These are phyloP conservation scores for Leptographium wingfieldii DNA, from an alignment of 2,329 filamentous ascomycete species.

Conservation along the genomic window DNA sequence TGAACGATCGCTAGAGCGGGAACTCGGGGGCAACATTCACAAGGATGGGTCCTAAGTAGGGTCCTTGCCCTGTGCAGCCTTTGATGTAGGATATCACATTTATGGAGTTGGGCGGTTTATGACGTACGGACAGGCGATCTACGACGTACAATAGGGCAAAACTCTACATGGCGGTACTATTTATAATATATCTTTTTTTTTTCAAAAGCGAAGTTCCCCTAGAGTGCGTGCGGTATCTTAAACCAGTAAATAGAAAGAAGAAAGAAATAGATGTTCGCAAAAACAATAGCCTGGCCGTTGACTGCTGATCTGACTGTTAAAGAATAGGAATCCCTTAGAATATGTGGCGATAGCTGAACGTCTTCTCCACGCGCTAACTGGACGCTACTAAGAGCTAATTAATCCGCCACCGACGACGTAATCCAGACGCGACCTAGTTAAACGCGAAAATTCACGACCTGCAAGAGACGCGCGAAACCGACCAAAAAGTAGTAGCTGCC, in stretches of 20 bases:
- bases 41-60: background rate
- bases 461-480: background rate
- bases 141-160: background rate
- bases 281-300: background rate
- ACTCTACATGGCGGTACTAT: background rate
- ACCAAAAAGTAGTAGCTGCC: background rate
- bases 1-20: constrained; percentile 25
- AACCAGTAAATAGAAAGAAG: background rate
- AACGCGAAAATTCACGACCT: constrained; percentile 3
- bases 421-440: background rate
- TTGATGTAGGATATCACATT: background rate
- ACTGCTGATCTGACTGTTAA: background rate
- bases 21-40: background rate
- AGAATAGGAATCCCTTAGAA: too few species aligned
- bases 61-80: background rate
- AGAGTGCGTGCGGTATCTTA: background rate
- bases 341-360: background rate
- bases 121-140: background rate
- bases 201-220: background rate
- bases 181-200: background rate
- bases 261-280: background rate
- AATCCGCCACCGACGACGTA: background rate
- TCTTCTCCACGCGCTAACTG: background rate
- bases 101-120: background rate
- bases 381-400: background rate